Percentiles rank a stretch among this genome's conserved stretches.
Evolutionary conservation across 2,329 filamentous ascomycete species (phyloP).

Genomic region (Bipolaris bicolor): DNA sequence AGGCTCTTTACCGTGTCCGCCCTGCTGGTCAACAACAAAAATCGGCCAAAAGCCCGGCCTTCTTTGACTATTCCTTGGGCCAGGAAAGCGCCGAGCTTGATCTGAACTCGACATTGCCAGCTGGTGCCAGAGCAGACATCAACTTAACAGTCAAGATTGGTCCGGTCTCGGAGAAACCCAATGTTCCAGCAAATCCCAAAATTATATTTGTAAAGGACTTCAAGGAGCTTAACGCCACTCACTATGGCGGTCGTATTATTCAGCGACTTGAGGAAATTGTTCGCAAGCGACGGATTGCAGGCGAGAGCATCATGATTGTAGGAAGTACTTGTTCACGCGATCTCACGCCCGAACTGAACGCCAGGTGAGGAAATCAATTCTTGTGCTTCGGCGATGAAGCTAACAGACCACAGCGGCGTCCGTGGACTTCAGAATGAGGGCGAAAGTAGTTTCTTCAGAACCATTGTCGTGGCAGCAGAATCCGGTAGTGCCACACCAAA

Average conservation of each 20-base stretch:
- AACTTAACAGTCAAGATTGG: conserved; percentile 28
- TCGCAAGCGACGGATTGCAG: conserved; percentile 72
- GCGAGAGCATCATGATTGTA: conserved; percentile 75
- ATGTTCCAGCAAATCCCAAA: conserved; percentile 55
- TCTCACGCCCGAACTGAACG: conserved; percentile 51
- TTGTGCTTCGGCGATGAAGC: background rate
- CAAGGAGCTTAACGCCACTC: conserved; percentile 73
- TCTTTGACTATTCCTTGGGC: conserved; percentile 41
- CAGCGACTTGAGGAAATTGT: conserved; percentile 72
- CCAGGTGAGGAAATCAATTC: conserved; percentile 25
- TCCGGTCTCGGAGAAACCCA: conserved; percentile 21
- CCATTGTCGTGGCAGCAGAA: conserved; percentile 42
- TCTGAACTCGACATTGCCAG: conserved; percentile 33
- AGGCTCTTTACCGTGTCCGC: background rate
- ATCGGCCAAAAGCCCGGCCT: conserved; percentile 23
- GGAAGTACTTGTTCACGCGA: conserved; percentile 72
- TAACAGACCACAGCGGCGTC: conserved; percentile 43
- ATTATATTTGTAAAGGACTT: conserved; percentile 84
- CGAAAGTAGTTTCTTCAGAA: conserved; percentile 42
- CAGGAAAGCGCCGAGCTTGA: conserved; percentile 29
- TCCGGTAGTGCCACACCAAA: conserved; percentile 15
- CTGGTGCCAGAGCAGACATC: conserved; percentile 19
- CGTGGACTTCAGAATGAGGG: conserved; percentile 53
- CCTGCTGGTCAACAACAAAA: conserved; percentile 2
- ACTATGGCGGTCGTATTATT: conserved; percentile 73